Base-by-base conservation (phyloP, 768 basidiomycete species). In the Leccinum ochraceum region DNA sequence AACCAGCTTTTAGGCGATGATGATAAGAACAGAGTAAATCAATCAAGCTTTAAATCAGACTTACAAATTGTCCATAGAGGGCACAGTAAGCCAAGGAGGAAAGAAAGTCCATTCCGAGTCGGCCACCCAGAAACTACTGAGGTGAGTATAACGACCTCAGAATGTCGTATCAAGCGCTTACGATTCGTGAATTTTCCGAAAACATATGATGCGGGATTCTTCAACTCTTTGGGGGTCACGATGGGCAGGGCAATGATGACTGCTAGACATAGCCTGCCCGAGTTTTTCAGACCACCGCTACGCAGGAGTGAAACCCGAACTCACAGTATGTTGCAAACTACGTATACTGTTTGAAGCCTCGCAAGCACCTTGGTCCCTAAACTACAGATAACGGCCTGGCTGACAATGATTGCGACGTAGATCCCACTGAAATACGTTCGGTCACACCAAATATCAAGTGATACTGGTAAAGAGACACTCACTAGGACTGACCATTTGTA, bases 341-440 rank as follows among this genome's bases (percentile, higher is more conserved):
- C 74, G 50, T 77, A 81, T 8, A 80, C 73, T 11, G 78, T 83
- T 67, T 92, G 90, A n/a, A 91, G 68, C 20, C 87, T 78, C 1
- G 89, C 90, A 16, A 92, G 75, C 22, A 86, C 65, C 17, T 76
- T 73, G 1, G 89, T 89, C 16, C 83, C 87, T 14, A 90, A 75
- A 65, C 86, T 86, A 63, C 87, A 89, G 11, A 88, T 69, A 14
- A 85, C 60, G 0, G 82, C 88, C 68, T 91, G 87, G 2, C 80
- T 75, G 17, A 87, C 44, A 8, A 91, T 72, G 50, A 93, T 74
- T 11, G 80, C 86, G 39, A 74, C 77, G 65, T 85, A 92, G 6
- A 90, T 80, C 5, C 83, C 87, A 64, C 89, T 89, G 51, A 13
- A 7, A 22, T 5, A 50, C 26, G 76, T 65, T n/a, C 77, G 72